Conservation (phyloP, 805 yeast genomes). For the Ogataea allantospora region DNA sequence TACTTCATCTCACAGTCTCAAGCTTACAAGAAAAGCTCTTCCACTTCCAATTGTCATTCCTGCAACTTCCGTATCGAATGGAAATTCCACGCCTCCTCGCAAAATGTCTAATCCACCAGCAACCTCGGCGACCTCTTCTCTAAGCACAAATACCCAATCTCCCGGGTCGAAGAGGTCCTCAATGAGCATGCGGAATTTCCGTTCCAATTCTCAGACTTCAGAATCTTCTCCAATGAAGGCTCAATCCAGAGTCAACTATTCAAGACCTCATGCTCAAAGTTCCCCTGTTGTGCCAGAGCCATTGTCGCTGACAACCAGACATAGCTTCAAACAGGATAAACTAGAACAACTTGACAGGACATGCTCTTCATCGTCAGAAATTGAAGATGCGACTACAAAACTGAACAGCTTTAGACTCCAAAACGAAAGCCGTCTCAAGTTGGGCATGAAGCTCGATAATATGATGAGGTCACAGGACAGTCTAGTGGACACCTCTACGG, state of each 20-base stretch:
- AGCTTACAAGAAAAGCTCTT: slow-evolving; percentile 13
- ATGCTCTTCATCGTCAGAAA: slow-evolving; percentile 14
- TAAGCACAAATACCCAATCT: slow-evolving; percentile 15
- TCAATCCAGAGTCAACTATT: slow-evolving; percentile 1
- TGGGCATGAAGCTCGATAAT: slow-evolving; percentile 29
- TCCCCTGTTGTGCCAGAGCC: slow-evolving; percentile 12
- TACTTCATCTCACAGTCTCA: not conserved
- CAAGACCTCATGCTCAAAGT: slow-evolving; percentile 10
- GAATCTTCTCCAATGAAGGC: slow-evolving; percentile 26
- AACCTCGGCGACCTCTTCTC: slow-evolving; percentile 8
- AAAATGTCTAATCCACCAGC: slow-evolving; percentile 8
- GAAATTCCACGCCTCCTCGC: slow-evolving; percentile 16
- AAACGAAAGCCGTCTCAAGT: slow-evolving; percentile 29
- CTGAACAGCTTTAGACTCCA: slow-evolving; percentile 28
- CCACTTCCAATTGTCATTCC: slow-evolving; percentile 7
- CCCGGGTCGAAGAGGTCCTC: slow-evolving; percentile 33
- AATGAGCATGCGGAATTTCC: slow-evolving; percentile 34
- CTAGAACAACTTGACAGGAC: not conserved
- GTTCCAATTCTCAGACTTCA: slow-evolving; percentile 31
- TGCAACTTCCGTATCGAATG: not conserved
- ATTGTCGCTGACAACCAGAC: not conserved
- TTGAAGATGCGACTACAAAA: slow-evolving; percentile 30
- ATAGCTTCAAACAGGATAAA: not conserved
- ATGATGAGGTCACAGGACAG: slow-evolving; percentile 28
- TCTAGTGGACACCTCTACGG: slow-evolving; percentile 8